These are phyloP conservation scores for Huntiella decipiens DNA, from an alignment of 2,329 filamentous ascomycete genomes.

Conservation along the genomic window DNA sequence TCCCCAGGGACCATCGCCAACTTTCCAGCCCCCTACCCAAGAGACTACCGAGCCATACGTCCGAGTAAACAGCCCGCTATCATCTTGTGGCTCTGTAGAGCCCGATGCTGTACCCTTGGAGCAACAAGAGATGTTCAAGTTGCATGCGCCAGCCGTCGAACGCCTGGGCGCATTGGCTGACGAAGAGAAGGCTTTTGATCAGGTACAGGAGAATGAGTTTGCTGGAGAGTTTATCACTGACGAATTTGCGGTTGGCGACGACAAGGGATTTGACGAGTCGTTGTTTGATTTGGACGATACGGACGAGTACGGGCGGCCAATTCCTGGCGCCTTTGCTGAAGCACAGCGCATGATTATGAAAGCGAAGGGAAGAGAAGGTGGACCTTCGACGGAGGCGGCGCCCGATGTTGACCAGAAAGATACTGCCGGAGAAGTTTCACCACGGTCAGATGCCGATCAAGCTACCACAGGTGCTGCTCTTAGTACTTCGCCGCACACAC, in stretches of 20 bases:
- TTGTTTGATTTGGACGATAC: constrained; percentile 53
- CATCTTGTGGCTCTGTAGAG: constrained; percentile 25
- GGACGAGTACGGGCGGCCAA: constrained; percentile 40
- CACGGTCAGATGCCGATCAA: not conserved
- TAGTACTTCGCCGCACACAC: not conserved
- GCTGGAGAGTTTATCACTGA: constrained; percentile 22
- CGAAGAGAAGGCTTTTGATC: constrained; percentile 54
- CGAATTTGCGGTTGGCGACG: constrained; percentile 25
- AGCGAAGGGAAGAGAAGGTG: constrained; percentile 6
- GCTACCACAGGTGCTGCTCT: not conserved
- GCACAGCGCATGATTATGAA: constrained; percentile 22
- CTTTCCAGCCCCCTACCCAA: constrained; percentile 8
- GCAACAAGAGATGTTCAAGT: constrained; percentile 10
- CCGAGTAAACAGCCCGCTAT: constrained; percentile 16
- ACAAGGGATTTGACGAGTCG: constrained; percentile 48
- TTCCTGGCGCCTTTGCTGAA: constrained; percentile 37
- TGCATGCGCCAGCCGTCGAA: constrained; percentile 6
- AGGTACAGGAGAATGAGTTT: constrained; percentile 26
- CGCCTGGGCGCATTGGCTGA: constrained; percentile 17
- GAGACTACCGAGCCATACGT: constrained; percentile 1
- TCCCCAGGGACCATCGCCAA: constrained; percentile 13
- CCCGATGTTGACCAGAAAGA: not conserved
- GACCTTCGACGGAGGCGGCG: constrained; percentile 9
- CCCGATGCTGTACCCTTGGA: constrained; percentile 13
- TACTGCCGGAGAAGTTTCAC: not conserved